These are phyloP conservation scores for Endotrypanum monterogeii DNA, from an alignment of 208 protist genomes.

Conservation along the genomic window DNA sequence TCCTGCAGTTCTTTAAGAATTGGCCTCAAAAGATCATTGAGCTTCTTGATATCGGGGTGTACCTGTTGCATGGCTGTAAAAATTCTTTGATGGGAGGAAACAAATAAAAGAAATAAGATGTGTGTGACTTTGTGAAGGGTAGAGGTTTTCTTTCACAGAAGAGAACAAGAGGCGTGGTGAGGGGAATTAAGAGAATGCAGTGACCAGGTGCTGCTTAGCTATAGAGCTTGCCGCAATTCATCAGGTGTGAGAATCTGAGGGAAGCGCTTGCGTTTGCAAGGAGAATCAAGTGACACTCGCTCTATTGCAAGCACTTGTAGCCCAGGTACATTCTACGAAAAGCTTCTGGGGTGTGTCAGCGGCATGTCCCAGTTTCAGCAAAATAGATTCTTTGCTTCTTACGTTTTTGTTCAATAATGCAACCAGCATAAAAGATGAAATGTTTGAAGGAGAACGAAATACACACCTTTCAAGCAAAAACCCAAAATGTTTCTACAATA, in stretches of 20 bases:
- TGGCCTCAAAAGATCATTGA: slow-evolving; percentile 76
- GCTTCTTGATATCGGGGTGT: slow-evolving; percentile 77
- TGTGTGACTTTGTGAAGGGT: background rate
- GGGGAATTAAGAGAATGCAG: background rate
- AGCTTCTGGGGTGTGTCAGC: background rate
- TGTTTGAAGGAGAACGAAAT: too few species aligned
- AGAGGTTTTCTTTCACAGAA: background rate
- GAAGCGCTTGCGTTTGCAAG: background rate
- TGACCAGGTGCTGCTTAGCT: background rate
- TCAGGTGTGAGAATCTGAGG: background rate
- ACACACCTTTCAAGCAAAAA: background rate
- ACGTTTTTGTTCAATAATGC: background rate
- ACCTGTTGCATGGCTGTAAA: slow-evolving; percentile 60
- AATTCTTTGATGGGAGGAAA: background rate
- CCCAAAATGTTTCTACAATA: background rate
- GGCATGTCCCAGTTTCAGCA: background rate
- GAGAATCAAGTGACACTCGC: too few species aligned
- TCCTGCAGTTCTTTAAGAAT: slow-evolving; percentile 85
- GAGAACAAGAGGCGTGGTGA: background rate
- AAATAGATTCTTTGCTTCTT: background rate
- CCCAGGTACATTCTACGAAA: background rate
- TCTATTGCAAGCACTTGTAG: background rate
- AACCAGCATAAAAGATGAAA: background rate
- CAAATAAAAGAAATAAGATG: background rate
- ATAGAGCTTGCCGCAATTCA: background rate